phyloP scores from a whole-genome alignment of 1,284 basidiomycete genomes.

The Heterobasidion occidentale region DNA sequence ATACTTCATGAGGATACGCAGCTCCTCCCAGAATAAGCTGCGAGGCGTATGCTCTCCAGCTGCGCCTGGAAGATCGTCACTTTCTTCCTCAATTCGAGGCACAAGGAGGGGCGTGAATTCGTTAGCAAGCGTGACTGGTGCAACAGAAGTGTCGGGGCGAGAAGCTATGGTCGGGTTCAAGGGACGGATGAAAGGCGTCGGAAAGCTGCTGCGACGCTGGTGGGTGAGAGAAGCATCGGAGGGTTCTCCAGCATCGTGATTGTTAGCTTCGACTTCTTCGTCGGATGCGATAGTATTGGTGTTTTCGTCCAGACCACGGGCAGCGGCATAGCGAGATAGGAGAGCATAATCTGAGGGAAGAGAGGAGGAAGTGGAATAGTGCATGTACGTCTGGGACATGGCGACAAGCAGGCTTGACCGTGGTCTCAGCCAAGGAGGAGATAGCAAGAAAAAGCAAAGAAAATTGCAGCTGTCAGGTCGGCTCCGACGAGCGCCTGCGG shows the following conservation, averaged over 20 bases:
- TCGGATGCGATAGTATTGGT: constrained; percentile 7
- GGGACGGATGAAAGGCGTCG: constrained; percentile 21
- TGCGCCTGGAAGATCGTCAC: constrained; percentile 21
- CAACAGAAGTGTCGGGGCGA: constrained; percentile 2
- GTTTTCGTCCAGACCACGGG: constrained; percentile 3
- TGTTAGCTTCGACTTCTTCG: constrained; percentile 1
- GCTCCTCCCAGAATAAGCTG: constrained; percentile 49
- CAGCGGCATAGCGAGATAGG: constrained; percentile 40
- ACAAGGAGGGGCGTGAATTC: constrained; percentile 49
- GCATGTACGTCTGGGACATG: constrained; percentile 42
- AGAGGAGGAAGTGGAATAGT: constrained; percentile 40
- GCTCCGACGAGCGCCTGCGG: too few species aligned
- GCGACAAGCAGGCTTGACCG: not conserved
- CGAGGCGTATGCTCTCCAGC: constrained; percentile 16
- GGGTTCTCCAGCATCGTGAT: constrained; percentile 7
- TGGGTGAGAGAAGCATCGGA: constrained; percentile 9
- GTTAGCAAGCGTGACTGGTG: constrained; percentile 17
- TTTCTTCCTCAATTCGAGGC: constrained; percentile 34
- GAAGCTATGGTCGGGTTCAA: constrained; percentile 20
- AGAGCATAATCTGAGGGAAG: constrained; percentile 58
- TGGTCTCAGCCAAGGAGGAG: not conserved
- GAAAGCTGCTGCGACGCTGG: constrained; percentile 23
- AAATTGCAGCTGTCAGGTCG: too few species aligned
- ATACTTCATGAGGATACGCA: constrained; percentile 52
- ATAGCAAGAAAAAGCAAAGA: not conserved